Evolutionary conservation across 768 basidiomycete species (phyloP).

Genomic region (Phylloporus arenicola): DNA sequence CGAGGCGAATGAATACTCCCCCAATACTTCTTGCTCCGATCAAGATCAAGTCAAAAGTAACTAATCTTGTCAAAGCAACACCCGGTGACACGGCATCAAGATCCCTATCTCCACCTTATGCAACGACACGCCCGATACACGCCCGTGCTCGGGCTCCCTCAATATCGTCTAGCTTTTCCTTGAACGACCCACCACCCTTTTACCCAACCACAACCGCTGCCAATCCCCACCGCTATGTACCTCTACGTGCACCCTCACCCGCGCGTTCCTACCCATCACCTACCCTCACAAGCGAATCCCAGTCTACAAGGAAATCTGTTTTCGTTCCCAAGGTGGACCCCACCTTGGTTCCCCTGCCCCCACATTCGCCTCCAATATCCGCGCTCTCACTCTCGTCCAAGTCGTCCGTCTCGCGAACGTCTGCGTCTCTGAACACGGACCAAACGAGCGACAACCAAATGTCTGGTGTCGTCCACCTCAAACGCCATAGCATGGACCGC

Average conservation of each 20-base stretch:
- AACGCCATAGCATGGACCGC: slow-evolving; percentile 30
- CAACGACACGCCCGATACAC: slow-evolving; percentile 27
- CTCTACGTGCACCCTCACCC: slow-evolving; percentile 33
- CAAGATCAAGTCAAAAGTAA: slow-evolving; percentile 60
- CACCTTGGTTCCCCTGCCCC: slow-evolving; percentile 52
- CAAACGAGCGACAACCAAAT: slow-evolving; percentile 36
- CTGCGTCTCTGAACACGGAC: slow-evolving; percentile 36
- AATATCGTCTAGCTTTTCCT: slow-evolving; percentile 23
- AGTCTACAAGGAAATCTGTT: slow-evolving; percentile 11
- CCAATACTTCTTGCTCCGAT: slow-evolving; percentile 18
- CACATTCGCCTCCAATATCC: slow-evolving; percentile 68
- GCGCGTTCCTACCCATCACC: slow-evolving; percentile 29
- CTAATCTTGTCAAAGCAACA: slow-evolving; percentile 38
- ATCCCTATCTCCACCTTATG: slow-evolving; percentile 30
- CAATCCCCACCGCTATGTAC: slow-evolving; percentile 51
- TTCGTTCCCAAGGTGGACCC: slow-evolving; percentile 45
- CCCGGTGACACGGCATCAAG: slow-evolving; percentile 34
- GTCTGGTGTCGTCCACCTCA: slow-evolving; percentile 39
- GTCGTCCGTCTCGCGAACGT: slow-evolving; percentile 59
- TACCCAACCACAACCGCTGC: slow-evolving; percentile 60
- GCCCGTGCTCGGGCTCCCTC: slow-evolving; percentile 26
- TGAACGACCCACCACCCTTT: slow-evolving; percentile 29
- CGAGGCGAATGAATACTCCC: slow-evolving; percentile 12
- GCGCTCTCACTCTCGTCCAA: slow-evolving; percentile 71
- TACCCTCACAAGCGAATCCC: slow-evolving; percentile 21